These are phyloP conservation scores for Xylariaceae sp. DNA, from an alignment of 2,329 filamentous ascomycete species.

Conservation along the genomic window DNA sequence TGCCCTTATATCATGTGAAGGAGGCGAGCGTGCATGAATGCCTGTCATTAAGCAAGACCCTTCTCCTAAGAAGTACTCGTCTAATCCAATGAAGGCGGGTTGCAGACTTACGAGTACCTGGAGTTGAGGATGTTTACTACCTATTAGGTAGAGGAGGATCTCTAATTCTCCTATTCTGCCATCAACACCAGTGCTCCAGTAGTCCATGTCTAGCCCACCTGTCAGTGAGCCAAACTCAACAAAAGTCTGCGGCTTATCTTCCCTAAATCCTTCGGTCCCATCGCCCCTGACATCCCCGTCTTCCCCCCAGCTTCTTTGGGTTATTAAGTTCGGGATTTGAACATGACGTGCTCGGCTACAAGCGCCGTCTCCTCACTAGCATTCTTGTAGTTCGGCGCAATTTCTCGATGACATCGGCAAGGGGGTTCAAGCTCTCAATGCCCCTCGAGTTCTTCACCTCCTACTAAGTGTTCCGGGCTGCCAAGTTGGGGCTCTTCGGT, in stretches of 20 bases:
- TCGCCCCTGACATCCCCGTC: slow-evolving; percentile 33
- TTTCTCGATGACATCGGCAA: slow-evolving; percentile 83
- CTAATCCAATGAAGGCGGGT: too few relatives aligned
- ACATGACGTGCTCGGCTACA: slow-evolving; percentile 77
- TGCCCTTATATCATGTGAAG: too few relatives aligned
- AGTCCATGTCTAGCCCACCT: not conserved
- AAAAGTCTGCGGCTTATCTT: slow-evolving; percentile 8
- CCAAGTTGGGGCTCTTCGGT: slow-evolving; percentile 88
- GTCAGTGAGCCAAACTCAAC: not conserved
- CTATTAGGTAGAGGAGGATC: too few relatives aligned
- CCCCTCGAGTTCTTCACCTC: slow-evolving; percentile 77
- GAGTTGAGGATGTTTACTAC: too few relatives aligned
- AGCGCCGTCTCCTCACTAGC: slow-evolving; percentile 66
- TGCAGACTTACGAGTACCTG: too few relatives aligned
- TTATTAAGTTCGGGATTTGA: slow-evolving; percentile 73
- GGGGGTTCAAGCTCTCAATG: slow-evolving; percentile 75
- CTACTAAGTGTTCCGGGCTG: slow-evolving; percentile 88
- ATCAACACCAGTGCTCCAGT: not conserved
- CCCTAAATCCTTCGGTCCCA: slow-evolving; percentile 15
- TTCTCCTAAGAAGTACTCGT: too few relatives aligned
- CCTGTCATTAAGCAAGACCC: too few relatives aligned
- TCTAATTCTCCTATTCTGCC: not conserved
- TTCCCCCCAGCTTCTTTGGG: slow-evolving; percentile 46
- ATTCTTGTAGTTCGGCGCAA: slow-evolving; percentile 79
- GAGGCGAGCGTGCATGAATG: too few relatives aligned